A percentile compares a stretch with the other conserved stretches of the same genome.
Conservation (phyloP, 2,329 filamentous ascomycete species). For the Sporothrix curviconia region DNA sequence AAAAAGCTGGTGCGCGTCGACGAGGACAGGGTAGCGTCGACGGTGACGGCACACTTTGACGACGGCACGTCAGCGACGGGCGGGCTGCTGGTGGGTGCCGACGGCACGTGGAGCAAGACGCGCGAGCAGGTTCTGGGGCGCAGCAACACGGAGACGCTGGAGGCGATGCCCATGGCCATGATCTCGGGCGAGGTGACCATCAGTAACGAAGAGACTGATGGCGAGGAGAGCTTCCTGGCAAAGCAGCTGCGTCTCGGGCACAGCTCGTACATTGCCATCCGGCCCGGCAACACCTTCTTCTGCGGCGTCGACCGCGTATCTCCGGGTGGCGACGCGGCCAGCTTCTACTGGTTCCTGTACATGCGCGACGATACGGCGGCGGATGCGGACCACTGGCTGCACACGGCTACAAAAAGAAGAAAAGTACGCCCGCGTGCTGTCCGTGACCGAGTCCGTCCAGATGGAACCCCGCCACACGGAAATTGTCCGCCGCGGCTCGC, state of each 20-base stretch:
- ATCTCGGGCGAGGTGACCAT: constrained; percentile 26
- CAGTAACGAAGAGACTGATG: constrained; percentile 17
- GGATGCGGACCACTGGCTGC: constrained; percentile 29
- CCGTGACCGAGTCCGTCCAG: neutral
- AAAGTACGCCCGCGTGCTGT: constrained; percentile 10
- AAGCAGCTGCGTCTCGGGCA: constrained; percentile 28
- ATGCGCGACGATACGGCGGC: constrained; percentile 21
- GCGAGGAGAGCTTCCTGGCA: constrained; percentile 17
- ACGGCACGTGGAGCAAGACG: constrained; percentile 36
- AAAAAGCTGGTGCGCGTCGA: constrained; percentile 32
- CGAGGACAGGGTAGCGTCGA: constrained; percentile 26
- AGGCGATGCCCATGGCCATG: constrained; percentile 22
- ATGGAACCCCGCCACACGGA: constrained; percentile 16
- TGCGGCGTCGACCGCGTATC: constrained; percentile 23
- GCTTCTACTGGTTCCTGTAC: constrained; percentile 26
- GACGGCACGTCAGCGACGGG: constrained; percentile 37
- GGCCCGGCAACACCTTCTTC: constrained; percentile 19
- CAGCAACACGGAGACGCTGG: constrained; percentile 23
- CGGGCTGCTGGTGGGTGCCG: constrained; percentile 40
- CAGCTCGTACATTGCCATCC: constrained; percentile 25
- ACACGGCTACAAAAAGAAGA: constrained; percentile 16
- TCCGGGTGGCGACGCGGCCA: constrained; percentile 19
- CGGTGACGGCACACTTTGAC: constrained; percentile 36
- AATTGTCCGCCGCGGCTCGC: constrained; percentile 26
- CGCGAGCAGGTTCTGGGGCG: constrained; percentile 27